Percentiles rank a stretch among this genome's conserved stretches.
phyloP scores from a whole-genome alignment of 108 stramenopile species.

The Seminavis robusta region DNA sequence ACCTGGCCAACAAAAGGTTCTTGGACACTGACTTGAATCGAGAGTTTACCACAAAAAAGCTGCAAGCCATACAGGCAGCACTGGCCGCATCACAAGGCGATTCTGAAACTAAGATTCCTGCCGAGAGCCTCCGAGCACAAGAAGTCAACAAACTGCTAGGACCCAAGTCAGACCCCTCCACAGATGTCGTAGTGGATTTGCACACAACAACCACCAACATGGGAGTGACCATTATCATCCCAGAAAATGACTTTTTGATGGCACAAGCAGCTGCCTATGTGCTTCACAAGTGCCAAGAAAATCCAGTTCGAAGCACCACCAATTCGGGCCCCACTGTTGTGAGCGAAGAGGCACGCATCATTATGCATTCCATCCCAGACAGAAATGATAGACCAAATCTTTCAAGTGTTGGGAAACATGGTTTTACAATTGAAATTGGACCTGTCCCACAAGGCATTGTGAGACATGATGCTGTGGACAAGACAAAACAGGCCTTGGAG shows the following conservation, averaged over 20 bases:
- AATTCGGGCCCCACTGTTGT: too few relatives aligned
- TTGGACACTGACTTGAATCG: conserved; percentile 78
- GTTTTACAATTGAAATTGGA: conserved; percentile 83
- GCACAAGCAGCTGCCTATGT: conserved; percentile 77
- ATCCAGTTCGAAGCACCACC: too few relatives aligned
- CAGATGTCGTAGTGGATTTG: conserved; percentile 74
- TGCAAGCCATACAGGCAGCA: conserved; percentile 29
- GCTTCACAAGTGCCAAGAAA: conserved; percentile 33
- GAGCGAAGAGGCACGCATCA: conserved; percentile 29
- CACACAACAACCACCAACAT: conserved; percentile 85
- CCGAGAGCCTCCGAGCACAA: conserved; percentile 57
- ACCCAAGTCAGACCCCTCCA: conserved; percentile 52
- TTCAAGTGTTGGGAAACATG: conserved; percentile 58
- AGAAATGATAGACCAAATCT: conserved; percentile 63
- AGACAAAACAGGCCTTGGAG: conserved; percentile 57
- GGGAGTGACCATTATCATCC: conserved; percentile 74
- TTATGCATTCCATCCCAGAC: conserved; percentile 62
- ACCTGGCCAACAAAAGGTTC: conserved; percentile 72
- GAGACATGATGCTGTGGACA: conserved; percentile 77
- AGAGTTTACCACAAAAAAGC: conserved; percentile 41
- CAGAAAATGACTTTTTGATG: conserved; percentile 61
- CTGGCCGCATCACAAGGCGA: not conserved
- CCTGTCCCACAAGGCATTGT: conserved; percentile 78
- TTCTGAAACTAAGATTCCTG: conserved; percentile 6
- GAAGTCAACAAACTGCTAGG: conserved; percentile 73